Evolutionary conservation across 768 basidiomycete species (phyloP).

Genomic region (Phanerochaete carnosa): DNA sequence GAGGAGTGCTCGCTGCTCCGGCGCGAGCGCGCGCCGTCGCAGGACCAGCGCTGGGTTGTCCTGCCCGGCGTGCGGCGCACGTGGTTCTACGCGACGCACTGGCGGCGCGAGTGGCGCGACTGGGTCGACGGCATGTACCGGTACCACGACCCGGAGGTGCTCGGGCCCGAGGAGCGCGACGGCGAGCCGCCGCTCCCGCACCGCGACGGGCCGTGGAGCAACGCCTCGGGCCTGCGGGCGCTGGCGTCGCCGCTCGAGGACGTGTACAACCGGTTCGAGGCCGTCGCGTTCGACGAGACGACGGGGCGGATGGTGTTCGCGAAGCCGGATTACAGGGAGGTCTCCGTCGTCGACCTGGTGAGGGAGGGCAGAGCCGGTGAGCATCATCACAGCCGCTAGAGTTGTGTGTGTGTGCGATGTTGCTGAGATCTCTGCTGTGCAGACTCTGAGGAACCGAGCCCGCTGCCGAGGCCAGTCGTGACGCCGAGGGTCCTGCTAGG

Average conservation of each 20-base stretch:
- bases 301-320: conserved; percentile 58
- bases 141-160: conserved; percentile 10
- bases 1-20: not conserved
- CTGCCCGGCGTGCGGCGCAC: conserved; percentile 1
- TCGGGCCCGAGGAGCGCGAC: not conserved
- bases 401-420: not conserved
- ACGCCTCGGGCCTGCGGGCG: not conserved
- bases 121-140: not conserved
- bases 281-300: conserved; percentile 64
- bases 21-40: not conserved
- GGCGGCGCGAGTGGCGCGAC: not conserved
- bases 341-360: conserved; percentile 51
- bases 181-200: not conserved
- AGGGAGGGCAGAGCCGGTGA: conserved; percentile 31
- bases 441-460: not conserved
- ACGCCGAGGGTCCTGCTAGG: not conserved
- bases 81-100: conserved; percentile 5
- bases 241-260: not conserved
- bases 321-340: conserved; percentile 33
- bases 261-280: conserved; percentile 27
- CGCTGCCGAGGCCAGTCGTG: not conserved
- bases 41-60: not conserved
- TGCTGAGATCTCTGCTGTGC: not conserved
- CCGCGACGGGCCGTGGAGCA: not conserved
- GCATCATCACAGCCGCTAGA: not conserved